Base-by-base conservation (phyloP, 2,329 filamentous ascomycete genomes). In the Acarospora socialis region DNA sequence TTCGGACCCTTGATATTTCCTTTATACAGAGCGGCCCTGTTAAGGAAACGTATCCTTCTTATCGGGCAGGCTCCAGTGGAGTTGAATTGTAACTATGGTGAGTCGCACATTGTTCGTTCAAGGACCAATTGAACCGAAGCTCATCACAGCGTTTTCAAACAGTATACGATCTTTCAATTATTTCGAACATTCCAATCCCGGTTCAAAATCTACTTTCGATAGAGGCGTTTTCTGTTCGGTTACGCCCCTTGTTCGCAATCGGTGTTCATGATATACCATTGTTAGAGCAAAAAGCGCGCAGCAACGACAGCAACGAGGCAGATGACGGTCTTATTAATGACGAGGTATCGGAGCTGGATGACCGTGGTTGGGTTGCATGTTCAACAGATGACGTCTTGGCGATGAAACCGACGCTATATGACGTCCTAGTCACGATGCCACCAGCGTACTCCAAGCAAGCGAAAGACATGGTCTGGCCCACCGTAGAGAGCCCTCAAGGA, bases 361-460 rank as follows among this genome's bases (percentile, higher is more conserved):
- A n/a, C n/a, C n/a, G n/a, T n/a, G 81, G 84, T 22, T 98, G 86
- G 84, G 77, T 93, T 37, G 90, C 87, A 8, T 94, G 86, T 54
- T 94, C 87, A 3, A 95, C 87, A 2, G 90, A 98, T 57, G 87
- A 81, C 48, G 90, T 98, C 36, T 67, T 98, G 9, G 75, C 73
- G 28, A 79, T 82, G 55, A 95, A 95, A 59, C 71, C 76, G 30
- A 70, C 79, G 2, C 69, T 98, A 2, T 95, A 84, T 65, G 90
- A 98, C 51, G 67, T 94, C 45, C 68, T 94, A 22, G 77, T 95
- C 38, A 82, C 81, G 33, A 69, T 95, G 48, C 82, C 84, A 1
- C 66, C 73, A 1, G 53, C 67, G 4, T 62, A 77, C 44, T 57
- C 70, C 3, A 59, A 69, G 32, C 60, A 72, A 26, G 68, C 68